A percentile compares a stretch with the other conserved stretches of the same genome.
Evolutionary conservation across 192 early-diverging fungal species (phyloP).

Genomic region (Coemansia sp.): DNA sequence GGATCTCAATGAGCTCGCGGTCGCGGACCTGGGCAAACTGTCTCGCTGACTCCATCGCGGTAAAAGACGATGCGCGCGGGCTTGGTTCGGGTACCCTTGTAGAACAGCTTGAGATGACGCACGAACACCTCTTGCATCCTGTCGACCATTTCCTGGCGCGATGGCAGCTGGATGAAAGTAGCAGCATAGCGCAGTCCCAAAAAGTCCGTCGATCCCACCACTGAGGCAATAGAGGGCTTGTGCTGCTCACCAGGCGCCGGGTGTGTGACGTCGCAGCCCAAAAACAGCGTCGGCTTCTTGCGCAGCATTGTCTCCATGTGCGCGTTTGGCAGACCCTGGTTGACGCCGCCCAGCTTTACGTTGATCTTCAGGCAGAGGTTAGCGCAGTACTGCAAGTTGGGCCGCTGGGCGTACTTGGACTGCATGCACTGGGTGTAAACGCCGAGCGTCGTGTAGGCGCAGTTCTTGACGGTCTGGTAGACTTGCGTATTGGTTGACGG

Average conservation of each 20-base stretch:
- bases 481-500: slow-evolving; percentile 76
- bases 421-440: slow-evolving; percentile 92
- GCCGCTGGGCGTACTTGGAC: slow-evolving; percentile 69
- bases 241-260: slow-evolving; percentile 66
- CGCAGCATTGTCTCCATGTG: slow-evolving; percentile 59
- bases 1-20: slow-evolving; percentile 75
- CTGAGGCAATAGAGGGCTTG: slow-evolving; percentile 75
- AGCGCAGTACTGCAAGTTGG: slow-evolving; percentile 91
- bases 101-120: slow-evolving; percentile 68
- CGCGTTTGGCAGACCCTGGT: slow-evolving; percentile 63
- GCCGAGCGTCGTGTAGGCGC: slow-evolving; percentile 86
- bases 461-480: slow-evolving; percentile 88
- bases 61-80: slow-evolving; percentile 83
- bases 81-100: slow-evolving; percentile 58
- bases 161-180: slow-evolving; percentile 66
- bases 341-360: slow-evolving; percentile 90
- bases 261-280: slow-evolving; percentile 93
- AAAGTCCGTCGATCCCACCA: slow-evolving; percentile 72
- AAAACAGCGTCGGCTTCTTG: slow-evolving; percentile 79
- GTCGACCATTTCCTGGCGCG: slow-evolving; percentile 71
- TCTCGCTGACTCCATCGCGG: slow-evolving; percentile 90
- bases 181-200: slow-evolving; percentile 66
- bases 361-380: slow-evolving; percentile 96
- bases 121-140: slow-evolving; percentile 66
- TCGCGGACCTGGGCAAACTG: slow-evolving; percentile 79